phyloP scores from a whole-genome alignment of 805 yeast genomes.

The Saccharomycopsis amapae region DNA sequence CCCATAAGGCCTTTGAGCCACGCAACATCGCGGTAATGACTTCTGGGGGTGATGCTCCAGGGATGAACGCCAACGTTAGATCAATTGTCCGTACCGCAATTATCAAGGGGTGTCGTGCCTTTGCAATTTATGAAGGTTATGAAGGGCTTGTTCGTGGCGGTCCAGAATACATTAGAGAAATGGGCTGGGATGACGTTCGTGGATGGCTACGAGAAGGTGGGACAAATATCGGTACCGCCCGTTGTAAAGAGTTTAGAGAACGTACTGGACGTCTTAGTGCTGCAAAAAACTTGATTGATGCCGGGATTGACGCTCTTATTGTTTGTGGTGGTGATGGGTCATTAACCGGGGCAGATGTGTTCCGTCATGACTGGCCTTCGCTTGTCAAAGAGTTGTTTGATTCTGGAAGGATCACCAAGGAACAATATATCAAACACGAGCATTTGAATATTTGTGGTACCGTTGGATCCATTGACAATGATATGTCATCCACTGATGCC shows the following conservation, averaged over 20 bases:
- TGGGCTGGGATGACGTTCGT: slow-evolving; percentile 68
- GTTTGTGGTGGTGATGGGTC: slow-evolving; percentile 86
- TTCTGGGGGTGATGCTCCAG: slow-evolving; percentile 78
- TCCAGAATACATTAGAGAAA: slow-evolving; percentile 41
- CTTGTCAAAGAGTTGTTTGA: slow-evolving; percentile 50
- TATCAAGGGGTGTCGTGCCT: slow-evolving; percentile 55
- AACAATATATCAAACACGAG: slow-evolving; percentile 41
- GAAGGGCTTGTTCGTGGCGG: slow-evolving; percentile 68
- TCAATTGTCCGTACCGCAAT: slow-evolving; percentile 69
- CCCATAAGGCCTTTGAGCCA: slow-evolving; percentile 13
- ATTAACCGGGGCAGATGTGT: slow-evolving; percentile 73
- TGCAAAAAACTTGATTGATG: slow-evolving; percentile 56
- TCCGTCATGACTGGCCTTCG: slow-evolving; percentile 73
- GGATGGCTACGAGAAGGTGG: slow-evolving; percentile 69
- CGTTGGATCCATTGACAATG: slow-evolving; percentile 81
- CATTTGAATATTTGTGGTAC: slow-evolving; percentile 65
- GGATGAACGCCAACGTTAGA: slow-evolving; percentile 72
- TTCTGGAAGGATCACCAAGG: slow-evolving; percentile 38
- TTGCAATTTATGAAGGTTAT: slow-evolving; percentile 67
- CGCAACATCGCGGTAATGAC: slow-evolving; percentile 70
- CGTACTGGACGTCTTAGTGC: slow-evolving; percentile 58
- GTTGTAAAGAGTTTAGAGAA: slow-evolving; percentile 62
- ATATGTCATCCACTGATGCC: slow-evolving; percentile 78
- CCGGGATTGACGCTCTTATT: slow-evolving; percentile 71
- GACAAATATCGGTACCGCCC: slow-evolving; percentile 72